Evolutionary conservation across 495 filamentous ascomycete species (phyloP), one percentile per base, ranked within the genome.

Genomic region (Penicillium subrubescens): DNA sequence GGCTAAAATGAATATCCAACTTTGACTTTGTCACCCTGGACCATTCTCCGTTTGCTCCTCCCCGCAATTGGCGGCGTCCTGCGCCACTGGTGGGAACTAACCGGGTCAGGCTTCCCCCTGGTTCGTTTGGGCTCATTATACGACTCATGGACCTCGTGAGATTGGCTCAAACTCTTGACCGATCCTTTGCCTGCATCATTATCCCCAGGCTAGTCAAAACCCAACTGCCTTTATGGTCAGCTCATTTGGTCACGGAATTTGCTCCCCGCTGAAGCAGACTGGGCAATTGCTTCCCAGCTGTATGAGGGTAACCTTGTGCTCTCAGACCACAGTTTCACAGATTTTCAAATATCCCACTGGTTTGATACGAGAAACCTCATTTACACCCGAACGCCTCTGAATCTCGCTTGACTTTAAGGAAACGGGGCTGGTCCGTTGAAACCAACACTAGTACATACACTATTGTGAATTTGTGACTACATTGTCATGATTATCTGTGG

Each of bases 231-330:
- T 17, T 27, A 31, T 48, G 14, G 37, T 41, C 27, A 27, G 15
- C 63, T 66, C 4, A 52, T 56, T 64, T 43, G 33, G 56, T 29
- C 55, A 67, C 64, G 64, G 64, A 48, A 44, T 31, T 35, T n/a
- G 23, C 19, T 52, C 19, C 60, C 39, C 25, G 29, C 21, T 29
- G 0, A 48, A 11, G 48, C 37, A 3, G 44, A 21, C 23, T 6
- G 8, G 23, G 29, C 23, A 27, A 8, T 15, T n/a, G 12, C 23
- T 31, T 52, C n/a, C 48, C 5, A 52, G 25, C 25, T 52, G 48
- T 2, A 52, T 3, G 4, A 15, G 15, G 21, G 14, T 14, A 31
- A 48, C 3, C 25, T 31, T 31, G 17, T 31, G 25, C 48, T 52
- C 25, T 52, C 48, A 52, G 33, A 35, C 7, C 33, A 2, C 44